Evolutionary conservation across 306 rosid species (phyloP).

Genomic region (Trifolium subterraneum): DNA sequence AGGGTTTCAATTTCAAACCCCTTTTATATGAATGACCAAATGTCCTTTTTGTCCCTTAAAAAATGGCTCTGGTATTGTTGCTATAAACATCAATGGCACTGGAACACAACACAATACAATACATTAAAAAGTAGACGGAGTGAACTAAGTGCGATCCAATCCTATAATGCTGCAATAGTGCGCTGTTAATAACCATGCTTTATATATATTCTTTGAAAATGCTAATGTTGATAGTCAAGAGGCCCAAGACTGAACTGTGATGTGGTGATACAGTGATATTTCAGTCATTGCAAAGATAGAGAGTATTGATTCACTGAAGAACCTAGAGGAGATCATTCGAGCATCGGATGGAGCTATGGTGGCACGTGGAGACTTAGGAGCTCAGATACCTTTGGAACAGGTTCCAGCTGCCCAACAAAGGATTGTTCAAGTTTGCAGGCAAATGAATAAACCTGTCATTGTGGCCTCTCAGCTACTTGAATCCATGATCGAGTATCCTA

Average conservation of each 20-base stretch:
- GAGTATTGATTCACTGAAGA: constrained; percentile 92
- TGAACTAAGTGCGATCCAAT: not conserved
- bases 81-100: not conserved
- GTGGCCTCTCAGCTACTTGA: constrained; percentile 99
- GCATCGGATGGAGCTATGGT: constrained; percentile 99
- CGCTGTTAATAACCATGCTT: not conserved
- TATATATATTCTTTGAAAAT: constrained; percentile 14
- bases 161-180: not conserved
- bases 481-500: constrained; percentile 98
- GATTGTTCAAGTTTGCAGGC: constrained; percentile 94
- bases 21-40: not conserved
- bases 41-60: not conserved
- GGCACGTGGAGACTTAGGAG: constrained; percentile 98
- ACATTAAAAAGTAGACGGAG: not conserved
- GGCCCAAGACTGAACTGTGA: not conserved
- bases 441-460: constrained; percentile 93
- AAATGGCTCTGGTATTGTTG: not conserved
- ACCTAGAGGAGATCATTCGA: constrained; percentile 89
- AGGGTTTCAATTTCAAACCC: not conserved
- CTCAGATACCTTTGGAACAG: constrained; percentile 97
- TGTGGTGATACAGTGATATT: constrained; percentile 67
- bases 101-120: not conserved
- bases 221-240: constrained; percentile 4
- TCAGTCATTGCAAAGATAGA: constrained; percentile 94
- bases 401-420: constrained; percentile 95